Evolutionary conservation across 768 basidiomycete genomes (phyloP).

Genomic region (Termitomyces sp.): DNA sequence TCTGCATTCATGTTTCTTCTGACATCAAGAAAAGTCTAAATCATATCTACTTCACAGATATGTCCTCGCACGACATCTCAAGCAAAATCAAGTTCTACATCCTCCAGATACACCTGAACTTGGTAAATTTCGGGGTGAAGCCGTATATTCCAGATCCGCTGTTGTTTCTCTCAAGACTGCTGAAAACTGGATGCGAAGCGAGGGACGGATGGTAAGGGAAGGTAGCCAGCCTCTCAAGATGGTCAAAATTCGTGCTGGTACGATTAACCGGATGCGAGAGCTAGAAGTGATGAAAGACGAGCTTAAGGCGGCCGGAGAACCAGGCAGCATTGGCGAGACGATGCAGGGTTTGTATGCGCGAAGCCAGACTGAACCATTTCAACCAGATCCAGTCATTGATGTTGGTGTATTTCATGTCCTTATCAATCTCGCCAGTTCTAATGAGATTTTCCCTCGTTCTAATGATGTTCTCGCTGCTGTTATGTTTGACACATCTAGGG

Average conservation of each 20-base stretch:
- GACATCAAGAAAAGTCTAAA: not conserved
- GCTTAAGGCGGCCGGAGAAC: conserved; percentile 31
- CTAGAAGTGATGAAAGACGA: conserved; percentile 41
- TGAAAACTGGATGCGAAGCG: conserved; percentile 89
- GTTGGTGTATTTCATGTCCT: conserved; percentile 39
- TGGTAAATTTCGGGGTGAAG: conserved; percentile 88
- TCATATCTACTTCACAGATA: conserved; percentile 42
- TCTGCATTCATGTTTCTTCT: conserved; percentile 30
- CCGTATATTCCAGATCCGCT: conserved; percentile 81
- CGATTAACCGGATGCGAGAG: conserved; percentile 72
- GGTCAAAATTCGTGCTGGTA: conserved; percentile 80
- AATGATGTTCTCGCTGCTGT: not conserved
- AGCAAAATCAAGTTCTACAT: conserved; percentile 79
- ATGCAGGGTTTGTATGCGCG: conserved; percentile 87
- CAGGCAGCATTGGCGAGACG: conserved; percentile 35
- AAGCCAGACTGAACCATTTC: conserved; percentile 78
- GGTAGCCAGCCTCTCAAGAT: conserved; percentile 85
- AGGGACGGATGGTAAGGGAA: conserved; percentile 65
- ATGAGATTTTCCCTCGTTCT: conserved; percentile 3
- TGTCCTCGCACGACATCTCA: conserved; percentile 81
- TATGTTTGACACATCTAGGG: conserved; percentile 47
- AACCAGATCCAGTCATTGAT: conserved; percentile 76
- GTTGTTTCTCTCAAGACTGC: conserved; percentile 85
- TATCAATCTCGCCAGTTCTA: not conserved
- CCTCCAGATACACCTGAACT: conserved; percentile 62